These are phyloP conservation scores for Phytophthora ramorum DNA, from an alignment of 352 stramenopile genomes.

Conservation along the genomic window DNA sequence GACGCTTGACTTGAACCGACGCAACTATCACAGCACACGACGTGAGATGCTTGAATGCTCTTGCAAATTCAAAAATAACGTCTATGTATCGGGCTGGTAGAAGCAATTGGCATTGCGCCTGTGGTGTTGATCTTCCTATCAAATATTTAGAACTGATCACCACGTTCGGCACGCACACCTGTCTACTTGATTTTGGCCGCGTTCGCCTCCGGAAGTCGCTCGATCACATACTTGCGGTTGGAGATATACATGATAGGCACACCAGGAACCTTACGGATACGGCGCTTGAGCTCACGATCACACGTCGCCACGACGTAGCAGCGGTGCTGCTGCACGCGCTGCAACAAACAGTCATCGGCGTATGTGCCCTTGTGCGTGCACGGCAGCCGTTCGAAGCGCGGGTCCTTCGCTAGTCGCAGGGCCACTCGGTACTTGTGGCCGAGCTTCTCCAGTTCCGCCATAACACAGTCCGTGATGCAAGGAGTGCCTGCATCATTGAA, in stretches of 20 bases:
- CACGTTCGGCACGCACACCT: slow-evolving; percentile 3
- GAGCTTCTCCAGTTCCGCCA: slow-evolving; percentile 99
- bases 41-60: not conserved
- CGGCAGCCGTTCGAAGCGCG: slow-evolving; percentile 97
- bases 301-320: slow-evolving; percentile 99
- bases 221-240: slow-evolving; percentile 99
- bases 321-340: slow-evolving; percentile 93
- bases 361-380: slow-evolving; percentile 99
- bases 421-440: slow-evolving; percentile 98
- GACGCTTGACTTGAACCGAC: slow-evolving; percentile 32
- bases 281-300: slow-evolving; percentile 99
- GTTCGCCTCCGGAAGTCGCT: slow-evolving; percentile 98
- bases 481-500: slow-evolving; percentile 67
- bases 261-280: slow-evolving; percentile 99
- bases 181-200: slow-evolving; percentile 88
- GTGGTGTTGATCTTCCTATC: slow-evolving; percentile 14
- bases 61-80: slow-evolving; percentile 34
- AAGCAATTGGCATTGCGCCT: slow-evolving; percentile 1
- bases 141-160: slow-evolving; percentile 29
- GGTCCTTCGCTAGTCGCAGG: slow-evolving; percentile 96
- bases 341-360: slow-evolving; percentile 99
- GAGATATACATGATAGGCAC: slow-evolving; percentile 99
- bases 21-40: not conserved
- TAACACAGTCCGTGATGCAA: slow-evolving; percentile 99
- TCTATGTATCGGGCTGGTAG: slow-evolving; percentile 32